These are phyloP conservation scores for Rhodotorula sp. DNA, from an alignment of 1,284 basidiomycete genomes.

Conservation along the genomic window DNA sequence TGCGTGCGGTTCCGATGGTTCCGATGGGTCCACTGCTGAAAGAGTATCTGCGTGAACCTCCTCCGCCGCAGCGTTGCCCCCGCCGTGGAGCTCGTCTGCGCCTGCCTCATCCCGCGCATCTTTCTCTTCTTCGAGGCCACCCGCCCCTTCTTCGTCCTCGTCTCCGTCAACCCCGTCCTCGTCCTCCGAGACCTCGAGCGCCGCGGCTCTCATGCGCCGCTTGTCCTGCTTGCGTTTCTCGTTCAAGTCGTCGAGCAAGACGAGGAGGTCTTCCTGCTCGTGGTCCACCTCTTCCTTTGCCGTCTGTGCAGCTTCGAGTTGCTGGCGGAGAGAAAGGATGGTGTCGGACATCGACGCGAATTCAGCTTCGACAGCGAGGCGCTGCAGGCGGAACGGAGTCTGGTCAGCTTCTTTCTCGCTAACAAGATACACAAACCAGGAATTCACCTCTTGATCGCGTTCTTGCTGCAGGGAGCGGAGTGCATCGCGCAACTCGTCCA, in stretches of 20 bases:
- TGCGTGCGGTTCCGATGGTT: background rate
- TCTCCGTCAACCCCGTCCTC: constrained; percentile 79
- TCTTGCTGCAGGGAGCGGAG: constrained; percentile 50
- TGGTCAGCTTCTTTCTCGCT: background rate
- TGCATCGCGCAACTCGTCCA: constrained; percentile 57
- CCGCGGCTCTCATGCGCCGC: constrained; percentile 65
- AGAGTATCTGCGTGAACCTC: too few species aligned
- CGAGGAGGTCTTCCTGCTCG: constrained; percentile 66
- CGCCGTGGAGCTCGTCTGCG: background rate
- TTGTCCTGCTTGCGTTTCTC: constrained; percentile 83
- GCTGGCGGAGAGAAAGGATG: constrained; percentile 42
- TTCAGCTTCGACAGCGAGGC: constrained; percentile 38
- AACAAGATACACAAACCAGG: background rate
- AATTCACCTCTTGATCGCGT: constrained; percentile 40
- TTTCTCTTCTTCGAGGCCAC: background rate
- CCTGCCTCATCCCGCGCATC: background rate
- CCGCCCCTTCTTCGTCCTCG: background rate
- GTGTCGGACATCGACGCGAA: constrained; percentile 48
- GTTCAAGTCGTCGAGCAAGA: constrained; percentile 86
- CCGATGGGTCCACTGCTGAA: background rate
- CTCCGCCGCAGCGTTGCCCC: background rate
- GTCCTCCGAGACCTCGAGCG: constrained; percentile 66
- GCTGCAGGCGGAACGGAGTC: constrained; percentile 3
- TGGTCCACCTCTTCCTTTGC: constrained; percentile 54
- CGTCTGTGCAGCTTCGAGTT: constrained; percentile 22